These are phyloP conservation scores for Pulveroboletus frians DNA, from an alignment of 768 basidiomycete species.

Conservation along the genomic window DNA sequence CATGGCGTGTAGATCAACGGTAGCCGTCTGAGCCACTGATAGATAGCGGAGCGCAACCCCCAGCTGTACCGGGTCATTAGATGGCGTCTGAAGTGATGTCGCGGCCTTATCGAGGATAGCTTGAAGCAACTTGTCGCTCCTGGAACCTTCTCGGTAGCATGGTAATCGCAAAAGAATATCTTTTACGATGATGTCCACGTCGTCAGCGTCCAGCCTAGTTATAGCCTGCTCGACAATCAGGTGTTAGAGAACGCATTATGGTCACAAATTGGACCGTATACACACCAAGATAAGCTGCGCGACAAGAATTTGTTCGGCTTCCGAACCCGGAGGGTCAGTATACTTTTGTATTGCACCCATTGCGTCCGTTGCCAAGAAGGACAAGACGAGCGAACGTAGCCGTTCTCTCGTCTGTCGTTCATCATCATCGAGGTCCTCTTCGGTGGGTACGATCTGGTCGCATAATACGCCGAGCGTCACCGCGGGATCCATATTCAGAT, in stretches of 20 bases:
- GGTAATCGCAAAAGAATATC: conserved; percentile 49
- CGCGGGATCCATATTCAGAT: conserved; percentile 58
- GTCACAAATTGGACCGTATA: background rate
- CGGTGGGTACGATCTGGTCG: conserved; percentile 55
- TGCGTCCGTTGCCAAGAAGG: conserved; percentile 53
- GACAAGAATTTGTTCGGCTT: conserved; percentile 45
- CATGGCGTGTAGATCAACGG: conserved; percentile 37
- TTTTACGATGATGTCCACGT: conserved; percentile 46
- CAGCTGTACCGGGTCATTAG: conserved; percentile 30
- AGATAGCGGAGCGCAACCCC: conserved; percentile 40
- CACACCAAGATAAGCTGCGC: conserved; percentile 47
- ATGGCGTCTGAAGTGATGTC: conserved; percentile 29
- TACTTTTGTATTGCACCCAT: conserved; percentile 42
- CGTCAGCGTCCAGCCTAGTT: conserved; percentile 36
- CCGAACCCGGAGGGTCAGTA: conserved; percentile 37
- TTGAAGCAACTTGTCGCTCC: conserved; percentile 38
- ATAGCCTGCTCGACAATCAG: conserved; percentile 39
- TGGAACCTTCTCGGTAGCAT: conserved; percentile 35
- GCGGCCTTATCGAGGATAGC: conserved; percentile 36
- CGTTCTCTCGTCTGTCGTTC: conserved; percentile 53
- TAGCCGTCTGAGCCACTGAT: conserved; percentile 41
- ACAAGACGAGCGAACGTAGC: conserved; percentile 53
- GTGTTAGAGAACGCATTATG: background rate
- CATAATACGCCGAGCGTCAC: conserved; percentile 62
- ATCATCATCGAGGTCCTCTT: conserved; percentile 51